These are phyloP conservation scores for Citrus reticulata DNA, from an alignment of 345 rosid species.

Conservation along the genomic window DNA sequence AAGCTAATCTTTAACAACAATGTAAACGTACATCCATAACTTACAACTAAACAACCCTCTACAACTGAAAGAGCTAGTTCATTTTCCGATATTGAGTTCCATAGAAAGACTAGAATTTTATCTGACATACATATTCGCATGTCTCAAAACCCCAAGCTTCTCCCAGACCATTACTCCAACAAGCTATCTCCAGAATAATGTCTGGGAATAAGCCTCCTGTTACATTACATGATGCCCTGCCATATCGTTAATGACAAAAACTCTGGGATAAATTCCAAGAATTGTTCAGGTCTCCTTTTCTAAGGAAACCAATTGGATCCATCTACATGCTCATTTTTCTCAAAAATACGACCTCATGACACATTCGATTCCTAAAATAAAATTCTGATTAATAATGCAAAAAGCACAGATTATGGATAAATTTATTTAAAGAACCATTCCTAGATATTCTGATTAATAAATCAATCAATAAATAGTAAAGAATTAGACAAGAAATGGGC, in stretches of 20 bases:
- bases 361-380: background rate
- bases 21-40: background rate
- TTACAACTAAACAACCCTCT: background rate
- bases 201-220: background rate
- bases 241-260: background rate
- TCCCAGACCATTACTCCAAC: background rate
- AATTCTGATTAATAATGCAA: background rate
- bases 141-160: background rate
- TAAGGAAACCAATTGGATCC: background rate
- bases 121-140: background rate
- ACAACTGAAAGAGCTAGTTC: background rate
- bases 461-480: background rate
- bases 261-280: background rate
- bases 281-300: background rate
- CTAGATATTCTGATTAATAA: background rate
- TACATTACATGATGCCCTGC: background rate
- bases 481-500: background rate
- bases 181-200: constrained; percentile 1
- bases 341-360: background rate
- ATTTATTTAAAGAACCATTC: background rate
- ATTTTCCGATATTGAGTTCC: background rate
- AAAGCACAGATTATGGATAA: background rate
- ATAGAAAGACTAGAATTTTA: background rate
- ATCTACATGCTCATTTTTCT: background rate
- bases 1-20: background rate